Base-by-base conservation (phyloP, 2,329 filamentous ascomycete genomes). In the Ophiostoma pallidulum region DNA sequence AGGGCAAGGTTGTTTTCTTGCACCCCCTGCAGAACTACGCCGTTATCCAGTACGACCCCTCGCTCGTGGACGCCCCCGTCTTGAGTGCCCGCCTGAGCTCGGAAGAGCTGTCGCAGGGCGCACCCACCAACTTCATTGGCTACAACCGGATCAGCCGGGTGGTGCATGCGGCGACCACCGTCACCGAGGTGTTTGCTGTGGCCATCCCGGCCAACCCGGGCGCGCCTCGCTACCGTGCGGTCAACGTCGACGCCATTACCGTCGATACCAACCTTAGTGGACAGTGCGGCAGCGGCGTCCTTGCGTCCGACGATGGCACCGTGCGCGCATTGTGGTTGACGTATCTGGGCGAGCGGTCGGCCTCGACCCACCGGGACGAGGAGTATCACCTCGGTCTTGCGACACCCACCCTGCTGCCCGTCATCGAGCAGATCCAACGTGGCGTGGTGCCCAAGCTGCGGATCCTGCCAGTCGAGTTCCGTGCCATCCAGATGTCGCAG, bases 1-100 rank as follows among this genome's bases (percentile, higher is more conserved):
- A 91, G 56, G 92, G 86, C 57, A 95, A 94, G 66, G 86, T 98
- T 4, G 77, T 97, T 13, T 98, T 98, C 71, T 73, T 98, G 63
- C 92, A 98, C 61, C 92, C 92, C 13, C 72, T 98, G 46, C 92
- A 97, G 63, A 98, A 98, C 65, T 98, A 97, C 64, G 86, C 86
- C 55, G 85, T 98, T 58, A 80, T 98, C 58, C 84, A 94, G 67
- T 98, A 98, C 63, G 91, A 98, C 62, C 87, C 92, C 2, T 80
- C 78, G 33, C 77, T 98, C 16, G 94, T 97, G n/a, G 80, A 94
- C 59, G 92, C 91, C 2, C 90, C 92, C 1, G 90, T 98, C 12
- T 79, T 90, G 69, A 91, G 86, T 54, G 92, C 94, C 4, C 86
- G 80, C 58, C 75, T 98, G 42, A 88, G 88, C 59, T 80, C 74